Evolutionary conservation across 2,329 filamentous ascomycete genomes (phyloP).

Genomic region (Penicillium paneum): DNA sequence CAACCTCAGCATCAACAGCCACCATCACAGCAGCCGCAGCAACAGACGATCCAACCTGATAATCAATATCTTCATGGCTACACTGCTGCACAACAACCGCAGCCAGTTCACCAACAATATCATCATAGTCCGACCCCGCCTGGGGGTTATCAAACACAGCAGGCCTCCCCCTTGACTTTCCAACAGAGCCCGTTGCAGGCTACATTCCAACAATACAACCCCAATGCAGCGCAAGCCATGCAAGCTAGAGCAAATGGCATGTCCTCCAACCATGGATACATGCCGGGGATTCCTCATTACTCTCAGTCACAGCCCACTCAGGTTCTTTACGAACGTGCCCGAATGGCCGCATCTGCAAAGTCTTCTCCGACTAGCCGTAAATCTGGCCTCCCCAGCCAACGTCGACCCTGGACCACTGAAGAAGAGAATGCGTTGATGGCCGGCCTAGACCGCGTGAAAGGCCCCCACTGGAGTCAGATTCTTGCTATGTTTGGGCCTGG

Average conservation of each 20-base stretch:
- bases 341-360: slow-evolving; percentile 55
- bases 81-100: slow-evolving; percentile 33
- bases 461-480: slow-evolving; percentile 91
- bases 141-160: slow-evolving; percentile 32
- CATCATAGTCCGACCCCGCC: slow-evolving; percentile 37
- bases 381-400: slow-evolving; percentile 54
- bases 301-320: slow-evolving; percentile 52
- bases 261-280: slow-evolving; percentile 43
- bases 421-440: slow-evolving; percentile 89
- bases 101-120: slow-evolving; percentile 31
- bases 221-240: slow-evolving; percentile 30
- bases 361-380: slow-evolving; percentile 53
- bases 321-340: slow-evolving; percentile 57
- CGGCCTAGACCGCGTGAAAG: slow-evolving; percentile 82
- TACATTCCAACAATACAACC: slow-evolving; percentile 44
- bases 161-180: slow-evolving; percentile 33
- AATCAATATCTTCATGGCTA: slow-evolving; percentile 36
- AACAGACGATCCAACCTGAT: slow-evolving; percentile 25
- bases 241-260: slow-evolving; percentile 33
- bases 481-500: slow-evolving; percentile 76
- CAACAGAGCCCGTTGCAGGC: slow-evolving; percentile 41
- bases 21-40: slow-evolving; percentile 15
- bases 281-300: slow-evolving; percentile 46
- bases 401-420: slow-evolving; percentile 81
- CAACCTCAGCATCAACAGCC: slow-evolving; percentile 25